phyloP scores from a whole-genome alignment of 148 eudicot genomes.

The Chenopodium suecicum region DNA sequence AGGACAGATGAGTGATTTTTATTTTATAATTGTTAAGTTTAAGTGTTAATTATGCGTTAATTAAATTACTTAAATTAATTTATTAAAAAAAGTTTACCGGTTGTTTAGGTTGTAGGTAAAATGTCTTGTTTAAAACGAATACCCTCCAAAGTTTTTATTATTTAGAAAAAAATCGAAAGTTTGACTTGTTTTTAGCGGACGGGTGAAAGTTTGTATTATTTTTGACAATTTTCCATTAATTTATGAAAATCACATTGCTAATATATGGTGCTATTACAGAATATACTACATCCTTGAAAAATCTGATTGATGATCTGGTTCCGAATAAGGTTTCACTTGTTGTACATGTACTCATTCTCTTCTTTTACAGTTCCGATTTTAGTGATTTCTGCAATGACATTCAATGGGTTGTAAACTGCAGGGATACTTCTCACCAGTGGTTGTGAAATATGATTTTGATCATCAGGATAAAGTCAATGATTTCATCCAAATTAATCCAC shows the following conservation, averaged over 20 bases:
- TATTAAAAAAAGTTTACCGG: no score
- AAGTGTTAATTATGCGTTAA: no score
- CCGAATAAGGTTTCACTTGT: slow-evolving; percentile 72
- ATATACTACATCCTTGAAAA: slow-evolving; percentile 74
- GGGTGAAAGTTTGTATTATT: no score
- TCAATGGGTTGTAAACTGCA: slow-evolving; percentile 25
- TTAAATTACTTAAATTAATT: no score
- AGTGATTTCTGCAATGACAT: not conserved
- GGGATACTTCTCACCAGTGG: slow-evolving; percentile 92
- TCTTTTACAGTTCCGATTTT: not conserved
- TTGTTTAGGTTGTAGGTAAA: no score
- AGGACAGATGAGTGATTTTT: no score
- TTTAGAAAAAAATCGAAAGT: no score
- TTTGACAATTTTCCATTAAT: not conserved
- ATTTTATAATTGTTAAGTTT: no score
- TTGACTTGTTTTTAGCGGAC: no score
- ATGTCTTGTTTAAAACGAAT: no score
- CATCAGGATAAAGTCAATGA: slow-evolving; percentile 76
- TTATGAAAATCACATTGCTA: slow-evolving; percentile 8
- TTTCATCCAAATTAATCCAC: slow-evolving; percentile 91
- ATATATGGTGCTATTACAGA: slow-evolving; percentile 43
- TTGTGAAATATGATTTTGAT: slow-evolving; percentile 74
- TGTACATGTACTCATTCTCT: slow-evolving; percentile 56
- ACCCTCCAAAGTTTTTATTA: no score
- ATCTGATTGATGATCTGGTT: slow-evolving; percentile 61